phyloP scores from a whole-genome alignment of 2,329 filamentous ascomycete species.

The Aspergillus thermomutatus region DNA sequence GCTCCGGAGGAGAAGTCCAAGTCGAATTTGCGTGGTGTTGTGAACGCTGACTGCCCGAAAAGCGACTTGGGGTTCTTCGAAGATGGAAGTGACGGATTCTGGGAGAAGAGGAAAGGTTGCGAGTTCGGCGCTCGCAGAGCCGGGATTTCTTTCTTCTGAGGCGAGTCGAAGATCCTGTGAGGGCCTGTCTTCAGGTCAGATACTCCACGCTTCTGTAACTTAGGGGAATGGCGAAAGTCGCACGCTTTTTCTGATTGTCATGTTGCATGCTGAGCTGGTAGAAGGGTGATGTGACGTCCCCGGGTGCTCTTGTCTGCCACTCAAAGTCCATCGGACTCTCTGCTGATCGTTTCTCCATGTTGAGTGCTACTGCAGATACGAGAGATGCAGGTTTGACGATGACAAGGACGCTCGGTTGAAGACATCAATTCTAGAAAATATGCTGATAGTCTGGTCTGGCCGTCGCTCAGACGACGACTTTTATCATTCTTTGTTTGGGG shows the following conservation, averaged over 20 bases:
- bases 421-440: background rate
- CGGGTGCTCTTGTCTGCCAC: constrained; percentile 45
- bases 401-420: constrained; percentile 2
- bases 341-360: constrained; percentile 38
- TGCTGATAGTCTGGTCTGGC: background rate
- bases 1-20: constrained; percentile 47
- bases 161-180: constrained; percentile 42
- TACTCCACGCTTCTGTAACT: background rate
- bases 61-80: constrained; percentile 29
- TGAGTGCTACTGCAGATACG: constrained; percentile 6
- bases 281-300: constrained; percentile 46
- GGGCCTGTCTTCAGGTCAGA: constrained; percentile 27
- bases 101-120: constrained; percentile 50
- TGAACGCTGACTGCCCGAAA: constrained; percentile 44
- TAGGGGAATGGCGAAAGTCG: constrained; percentile 12
- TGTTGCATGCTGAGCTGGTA: constrained; percentile 45
- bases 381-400: constrained; percentile 10
- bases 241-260: constrained; percentile 44
- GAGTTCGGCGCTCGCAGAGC: constrained; percentile 49
- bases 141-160: constrained; percentile 48
- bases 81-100: constrained; percentile 27
- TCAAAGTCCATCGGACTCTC: constrained; percentile 52
- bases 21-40: constrained; percentile 48
- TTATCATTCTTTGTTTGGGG: background rate
- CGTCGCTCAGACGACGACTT: background rate